Evolutionary conservation across 1,284 basidiomycete species (phyloP), one percentile per base, ranked within the genome.

Genomic region (Coriolopsis trogii): DNA sequence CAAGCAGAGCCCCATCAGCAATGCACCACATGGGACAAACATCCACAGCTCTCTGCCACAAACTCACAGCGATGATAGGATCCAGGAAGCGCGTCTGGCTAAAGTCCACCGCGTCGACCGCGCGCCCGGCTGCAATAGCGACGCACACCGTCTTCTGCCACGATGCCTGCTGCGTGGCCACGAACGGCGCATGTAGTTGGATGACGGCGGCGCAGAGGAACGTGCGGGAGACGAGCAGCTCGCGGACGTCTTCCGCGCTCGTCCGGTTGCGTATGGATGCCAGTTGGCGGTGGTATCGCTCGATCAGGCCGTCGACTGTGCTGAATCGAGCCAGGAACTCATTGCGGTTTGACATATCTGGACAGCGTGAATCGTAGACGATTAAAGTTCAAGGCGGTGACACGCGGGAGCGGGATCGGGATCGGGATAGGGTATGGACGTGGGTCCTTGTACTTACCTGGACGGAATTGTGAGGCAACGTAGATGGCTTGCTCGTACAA

Each of bases 401-500:
- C n/a, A n/a, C n/a, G n/a, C n/a, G n/a, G n/a, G n/a, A n/a, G n/a
- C n/a, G n/a, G 18, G 28, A 48, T 29, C 47, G 34, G 30, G 10
- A 40, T 28, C 13, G 12, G 25, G 23, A 18, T 24, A n/a, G 29
- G 26, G n/a, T 21, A 16, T 9, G 25, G 16, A 20, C 10, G 25
- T 34, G 23, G 1, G 16, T 20, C 20, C 21, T 26, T 20, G 3
- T 21, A 42, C 48, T 13, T 28, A 58, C 56, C 53, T 16, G 33
- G 33, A 8, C 55, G 43, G 16, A 49, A 58, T 42, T 56, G 49
- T 3, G 56, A 53, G 15, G 59, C 47, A 18, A 63, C 25, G 37
- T 59, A 52, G 7, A 65, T 60, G 3, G 73, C 71, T 30, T 68
- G 58, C 36, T 72, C 71, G 33, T 72, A 62, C 1, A 74, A 49